A percentile compares a stretch with the other conserved stretches of the same genome.
Evolutionary conservation across 768 basidiomycete genomes (phyloP).

Genomic region (Ephemerocybe angulata): DNA sequence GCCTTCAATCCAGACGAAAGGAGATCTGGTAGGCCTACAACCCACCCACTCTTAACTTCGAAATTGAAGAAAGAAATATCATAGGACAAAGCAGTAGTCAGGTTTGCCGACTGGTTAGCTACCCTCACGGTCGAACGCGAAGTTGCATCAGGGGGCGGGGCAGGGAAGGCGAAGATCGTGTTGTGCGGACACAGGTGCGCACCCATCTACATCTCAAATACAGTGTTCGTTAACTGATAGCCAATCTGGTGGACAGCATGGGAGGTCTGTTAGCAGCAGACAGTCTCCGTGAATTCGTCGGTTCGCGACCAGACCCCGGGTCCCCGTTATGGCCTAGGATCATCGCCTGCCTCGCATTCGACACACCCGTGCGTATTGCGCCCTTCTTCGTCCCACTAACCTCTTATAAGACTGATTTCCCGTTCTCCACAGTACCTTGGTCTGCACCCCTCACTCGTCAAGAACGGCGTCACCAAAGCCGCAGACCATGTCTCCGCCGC

Average conservation of each 20-base stretch:
- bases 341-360: slow-evolving; percentile 80
- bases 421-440: slow-evolving; percentile 67
- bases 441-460: slow-evolving; percentile 81
- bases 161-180: slow-evolving; percentile 77
- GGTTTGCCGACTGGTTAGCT: slow-evolving; percentile 91
- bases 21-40: slow-evolving; percentile 64
- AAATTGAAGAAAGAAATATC: no score
- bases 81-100: slow-evolving; percentile 75
- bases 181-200: slow-evolving; percentile 87
- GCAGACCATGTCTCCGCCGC: slow-evolving; percentile 67
- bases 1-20: slow-evolving; percentile 67
- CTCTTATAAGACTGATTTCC: background rate
- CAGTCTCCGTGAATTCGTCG: slow-evolving; percentile 67
- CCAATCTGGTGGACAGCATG: slow-evolving; percentile 72
- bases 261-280: slow-evolving; percentile 89
- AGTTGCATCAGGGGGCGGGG: slow-evolving; percentile 68
- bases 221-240: no score
- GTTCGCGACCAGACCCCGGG: slow-evolving; percentile 56
- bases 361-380: slow-evolving; percentile 75
- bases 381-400: slow-evolving; percentile 4
- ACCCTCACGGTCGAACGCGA: slow-evolving; percentile 85
- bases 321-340: slow-evolving; percentile 87
- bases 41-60: background rate
- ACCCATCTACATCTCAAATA: no score
- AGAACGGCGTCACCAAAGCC: slow-evolving; percentile 74